phyloP scores from a whole-genome alignment of 148 eudicot genomes.

The Linanthus parryae region DNA sequence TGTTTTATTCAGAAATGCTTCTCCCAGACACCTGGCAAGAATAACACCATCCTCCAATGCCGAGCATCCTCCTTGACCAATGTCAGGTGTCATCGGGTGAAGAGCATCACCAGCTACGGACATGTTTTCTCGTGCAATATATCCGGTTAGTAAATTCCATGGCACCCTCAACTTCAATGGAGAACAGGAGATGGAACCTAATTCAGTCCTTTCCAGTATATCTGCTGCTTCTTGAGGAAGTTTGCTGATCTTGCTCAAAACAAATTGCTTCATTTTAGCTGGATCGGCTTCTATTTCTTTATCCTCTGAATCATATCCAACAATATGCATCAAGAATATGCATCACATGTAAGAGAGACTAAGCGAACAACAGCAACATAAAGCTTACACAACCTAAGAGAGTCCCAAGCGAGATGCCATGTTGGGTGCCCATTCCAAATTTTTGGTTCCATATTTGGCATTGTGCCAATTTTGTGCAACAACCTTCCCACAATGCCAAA shows the following conservation, averaged over 20 bases:
- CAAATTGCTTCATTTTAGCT: slow-evolving; percentile 33
- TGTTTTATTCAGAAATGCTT: slow-evolving; percentile 20
- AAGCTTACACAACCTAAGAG: too few relatives aligned
- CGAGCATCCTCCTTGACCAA: slow-evolving; percentile 48
- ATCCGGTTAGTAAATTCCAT: slow-evolving; percentile 25
- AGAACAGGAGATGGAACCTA: slow-evolving; percentile 15
- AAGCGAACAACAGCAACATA: too few relatives aligned
- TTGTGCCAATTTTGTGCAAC: too few relatives aligned
- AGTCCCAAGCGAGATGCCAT: too few relatives aligned
- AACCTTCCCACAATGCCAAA: too few relatives aligned
- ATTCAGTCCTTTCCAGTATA: slow-evolving; percentile 15
- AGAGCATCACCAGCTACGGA: slow-evolving; percentile 43
- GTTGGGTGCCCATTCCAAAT: too few relatives aligned
- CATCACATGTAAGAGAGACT: too few relatives aligned
- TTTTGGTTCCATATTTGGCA: too few relatives aligned
- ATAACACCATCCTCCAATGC: slow-evolving; percentile 34
- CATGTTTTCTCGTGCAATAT: slow-evolving; percentile 24
- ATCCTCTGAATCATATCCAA: slow-evolving; percentile 15
- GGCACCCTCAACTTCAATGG: slow-evolving; percentile 22
- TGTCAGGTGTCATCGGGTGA: slow-evolving; percentile 55
- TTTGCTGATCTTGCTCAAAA: slow-evolving; percentile 14
- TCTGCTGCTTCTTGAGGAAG: slow-evolving; percentile 5
- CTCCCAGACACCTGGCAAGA: slow-evolving; percentile 35
- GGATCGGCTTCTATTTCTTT: slow-evolving; percentile 17
- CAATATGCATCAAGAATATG: too few relatives aligned